phyloP scores from a whole-genome alignment of 2,329 filamentous ascomycete species.

The Pseudocercospora eumusae region DNA sequence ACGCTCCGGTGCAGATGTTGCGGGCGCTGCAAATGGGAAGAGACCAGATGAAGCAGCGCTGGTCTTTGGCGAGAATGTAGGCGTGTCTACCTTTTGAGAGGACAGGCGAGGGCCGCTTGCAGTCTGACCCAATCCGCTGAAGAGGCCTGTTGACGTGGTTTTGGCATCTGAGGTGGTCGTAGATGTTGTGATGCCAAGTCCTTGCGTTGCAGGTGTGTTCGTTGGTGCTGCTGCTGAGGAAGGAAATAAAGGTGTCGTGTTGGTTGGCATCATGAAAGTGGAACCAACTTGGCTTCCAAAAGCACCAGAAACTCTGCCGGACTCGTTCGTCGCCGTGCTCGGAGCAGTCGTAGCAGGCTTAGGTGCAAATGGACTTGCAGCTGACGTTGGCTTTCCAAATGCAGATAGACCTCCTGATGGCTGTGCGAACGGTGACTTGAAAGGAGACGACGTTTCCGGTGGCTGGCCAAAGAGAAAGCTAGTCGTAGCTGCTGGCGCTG shows the following conservation, averaged over 20 bases:
- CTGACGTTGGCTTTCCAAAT: conserved; percentile 23
- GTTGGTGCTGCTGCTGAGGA: neutral
- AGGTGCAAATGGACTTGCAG: conserved; percentile 11
- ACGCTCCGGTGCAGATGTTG: neutral
- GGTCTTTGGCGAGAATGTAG: neutral
- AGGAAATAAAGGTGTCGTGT: neutral
- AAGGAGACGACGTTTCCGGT: conserved; percentile 3
- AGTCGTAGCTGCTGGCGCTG: neutral
- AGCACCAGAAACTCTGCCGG: neutral
- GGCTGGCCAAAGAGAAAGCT: conserved; percentile 21
- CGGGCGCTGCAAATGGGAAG: conserved; percentile 11
- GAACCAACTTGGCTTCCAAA: neutral
- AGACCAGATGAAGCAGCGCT: conserved; percentile 3
- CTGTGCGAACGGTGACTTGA: neutral
- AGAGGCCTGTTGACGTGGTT: neutral
- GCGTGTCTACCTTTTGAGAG: neutral
- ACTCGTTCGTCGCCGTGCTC: neutral
- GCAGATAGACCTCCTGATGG: conserved; percentile 13
- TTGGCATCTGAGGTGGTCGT: neutral
- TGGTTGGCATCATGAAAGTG: neutral
- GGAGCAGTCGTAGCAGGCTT: conserved; percentile 9
- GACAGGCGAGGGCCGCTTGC: neutral
- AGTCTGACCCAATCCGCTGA: neutral
- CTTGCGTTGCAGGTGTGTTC: neutral
- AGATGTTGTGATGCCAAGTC: neutral